Conservation (phyloP, 352 stramenopile species). For the Pythium rishiriense region DNA sequence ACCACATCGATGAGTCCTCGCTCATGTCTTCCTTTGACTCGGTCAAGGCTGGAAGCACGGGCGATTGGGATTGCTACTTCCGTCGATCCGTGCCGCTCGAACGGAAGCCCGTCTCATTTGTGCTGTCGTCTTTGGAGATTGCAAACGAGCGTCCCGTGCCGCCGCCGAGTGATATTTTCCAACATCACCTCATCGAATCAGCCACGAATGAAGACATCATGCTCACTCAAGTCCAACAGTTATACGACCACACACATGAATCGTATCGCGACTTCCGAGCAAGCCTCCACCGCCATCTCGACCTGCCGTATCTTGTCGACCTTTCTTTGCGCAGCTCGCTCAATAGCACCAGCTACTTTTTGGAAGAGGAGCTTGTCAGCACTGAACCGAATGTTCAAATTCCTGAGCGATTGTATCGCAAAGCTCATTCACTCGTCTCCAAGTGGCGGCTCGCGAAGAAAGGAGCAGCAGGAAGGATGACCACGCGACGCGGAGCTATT, state of each 20-base stretch:
- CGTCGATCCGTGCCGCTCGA: conserved; percentile 60
- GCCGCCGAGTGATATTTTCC: conserved; percentile 61
- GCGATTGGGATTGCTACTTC: conserved; percentile 64
- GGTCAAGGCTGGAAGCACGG: conserved; percentile 17
- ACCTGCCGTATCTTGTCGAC: conserved; percentile 66
- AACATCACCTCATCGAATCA: conserved; percentile 49
- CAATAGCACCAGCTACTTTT: conserved; percentile 60
- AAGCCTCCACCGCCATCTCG: conserved; percentile 56
- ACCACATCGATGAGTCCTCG: conserved; percentile 59
- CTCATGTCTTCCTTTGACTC: conserved; percentile 62
- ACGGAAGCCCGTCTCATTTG: conserved; percentile 68
- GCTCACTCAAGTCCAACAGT: conserved; percentile 58
- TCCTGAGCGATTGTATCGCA: conserved; percentile 28
- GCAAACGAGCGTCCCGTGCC: conserved; percentile 46
- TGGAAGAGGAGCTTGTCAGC: conserved; percentile 42
- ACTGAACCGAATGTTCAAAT: conserved; percentile 47
- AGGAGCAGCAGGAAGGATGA: conserved; percentile 37
- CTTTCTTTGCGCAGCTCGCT: conserved; percentile 67
- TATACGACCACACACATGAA: conserved; percentile 71
- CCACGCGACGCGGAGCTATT: conserved; percentile 45
- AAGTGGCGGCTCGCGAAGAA: conserved; percentile 53
- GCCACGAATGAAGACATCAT: conserved; percentile 54
- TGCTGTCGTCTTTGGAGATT: conserved; percentile 57
- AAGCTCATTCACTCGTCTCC: conserved; percentile 24
- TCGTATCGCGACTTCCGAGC: conserved; percentile 58